Conservation (phyloP, 129 eudicot species). For the Lactuca saligna region DNA sequence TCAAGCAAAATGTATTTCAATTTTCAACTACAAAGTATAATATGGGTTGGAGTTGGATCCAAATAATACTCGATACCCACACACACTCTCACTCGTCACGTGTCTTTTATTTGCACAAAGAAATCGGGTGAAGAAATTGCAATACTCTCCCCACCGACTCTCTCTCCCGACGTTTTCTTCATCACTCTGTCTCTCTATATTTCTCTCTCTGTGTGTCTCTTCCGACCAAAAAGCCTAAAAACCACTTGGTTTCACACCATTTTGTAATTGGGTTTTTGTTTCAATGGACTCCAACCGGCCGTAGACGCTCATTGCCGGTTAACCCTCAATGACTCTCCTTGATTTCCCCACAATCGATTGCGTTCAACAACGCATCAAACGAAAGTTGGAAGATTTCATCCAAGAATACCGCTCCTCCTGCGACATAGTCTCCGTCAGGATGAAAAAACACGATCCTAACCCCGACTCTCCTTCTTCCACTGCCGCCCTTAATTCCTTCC, state of each 20-base stretch:
- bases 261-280: conserved; percentile 2
- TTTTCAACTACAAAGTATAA: background rate
- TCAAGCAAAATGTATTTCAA: too few relatives aligned
- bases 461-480: conserved; percentile 28
- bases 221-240: background rate
- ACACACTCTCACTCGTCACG: background rate
- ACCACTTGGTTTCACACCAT: conserved; percentile 8
- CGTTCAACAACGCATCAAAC: conserved; percentile 45
- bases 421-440: conserved; percentile 31
- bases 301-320: conserved; percentile 16
- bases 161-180: background rate
- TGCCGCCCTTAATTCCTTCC: conserved; percentile 3
- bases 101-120: background rate
- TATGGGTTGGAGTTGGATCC: background rate
- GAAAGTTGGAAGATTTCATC: conserved; percentile 60
- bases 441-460: conserved; percentile 43
- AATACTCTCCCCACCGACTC: background rate
- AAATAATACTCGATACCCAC: too few relatives aligned
- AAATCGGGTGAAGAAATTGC: conserved; percentile 1
- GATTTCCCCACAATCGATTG: conserved; percentile 39
- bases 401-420: conserved; percentile 28
- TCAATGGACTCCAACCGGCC: conserved; percentile 36
- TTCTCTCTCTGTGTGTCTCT: background rate
- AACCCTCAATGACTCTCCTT: conserved; percentile 36
- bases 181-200: background rate